Conservation (phyloP, 768 basidiomycete species). For the Chalciporus piperatus region DNA sequence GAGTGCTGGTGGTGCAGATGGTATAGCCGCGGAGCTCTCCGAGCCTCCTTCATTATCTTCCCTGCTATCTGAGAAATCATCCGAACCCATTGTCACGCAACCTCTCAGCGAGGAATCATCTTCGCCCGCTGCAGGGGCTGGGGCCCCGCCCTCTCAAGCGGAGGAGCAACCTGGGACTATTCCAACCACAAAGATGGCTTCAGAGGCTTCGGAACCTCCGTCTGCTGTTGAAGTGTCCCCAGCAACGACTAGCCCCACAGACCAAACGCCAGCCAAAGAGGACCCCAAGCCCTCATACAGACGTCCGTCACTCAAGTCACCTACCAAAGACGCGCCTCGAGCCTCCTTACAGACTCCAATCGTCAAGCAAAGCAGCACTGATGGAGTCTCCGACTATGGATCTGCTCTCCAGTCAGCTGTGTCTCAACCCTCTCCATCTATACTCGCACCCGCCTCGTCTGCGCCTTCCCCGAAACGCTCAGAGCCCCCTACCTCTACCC, state of each 20-base stretch:
- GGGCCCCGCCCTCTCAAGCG: neutral
- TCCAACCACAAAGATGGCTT: neutral
- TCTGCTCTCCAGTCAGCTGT: constrained; percentile 14
- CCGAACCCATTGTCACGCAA: neutral
- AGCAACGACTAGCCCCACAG: neutral
- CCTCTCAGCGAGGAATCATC: neutral
- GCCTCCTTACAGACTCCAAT: constrained; percentile 3
- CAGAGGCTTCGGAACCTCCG: constrained; percentile 1
- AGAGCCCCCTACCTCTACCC: neutral
- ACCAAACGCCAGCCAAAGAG: neutral
- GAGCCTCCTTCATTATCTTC: constrained; percentile 10
- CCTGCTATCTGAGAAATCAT: constrained; percentile 9
- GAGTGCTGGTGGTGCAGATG: constrained; percentile 13
- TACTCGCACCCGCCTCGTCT: neutral
- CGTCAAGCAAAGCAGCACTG: neutral
- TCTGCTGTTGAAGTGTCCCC: neutral
- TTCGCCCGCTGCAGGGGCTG: neutral
- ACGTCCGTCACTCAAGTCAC: neutral
- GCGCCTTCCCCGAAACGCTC: neutral
- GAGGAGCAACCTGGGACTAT: constrained; percentile 2
- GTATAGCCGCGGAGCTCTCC: neutral
- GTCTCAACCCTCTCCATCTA: constrained; percentile 7
- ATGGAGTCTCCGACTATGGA: constrained; percentile 12
- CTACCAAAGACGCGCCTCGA: constrained; percentile 3
- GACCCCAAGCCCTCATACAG: neutral